Evolutionary conservation across 1,284 basidiomycete genomes (phyloP), one percentile per base, ranked within the genome.

Genomic region (Papiliotrema laurentii): DNA sequence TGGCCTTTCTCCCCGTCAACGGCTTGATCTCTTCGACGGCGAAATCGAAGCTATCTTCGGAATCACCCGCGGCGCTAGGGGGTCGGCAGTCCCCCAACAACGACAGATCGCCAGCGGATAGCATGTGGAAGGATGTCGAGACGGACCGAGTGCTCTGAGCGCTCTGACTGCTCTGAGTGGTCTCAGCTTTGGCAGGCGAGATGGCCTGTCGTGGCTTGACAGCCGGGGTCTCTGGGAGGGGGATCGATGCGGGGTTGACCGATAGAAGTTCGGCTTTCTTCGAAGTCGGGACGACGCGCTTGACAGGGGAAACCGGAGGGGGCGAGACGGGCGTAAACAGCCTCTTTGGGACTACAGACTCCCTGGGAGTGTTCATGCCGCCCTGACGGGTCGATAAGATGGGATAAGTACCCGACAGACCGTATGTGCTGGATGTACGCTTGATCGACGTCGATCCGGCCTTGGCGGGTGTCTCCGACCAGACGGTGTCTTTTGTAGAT

Each of bases 11-110:
- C 7, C n/a, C 24, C 5, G 43, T 45, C 4, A 47, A 26, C 31
- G 51, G 43, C 22, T 48, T 36, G 13, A 53, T 45, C 26, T 33
- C n/a, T 10, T 46, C 48, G 14, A 54, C 45, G 2, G 35, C 45
- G 36, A 54, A 47, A 31, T 50, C 49, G 22, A 54, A 44, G 16
- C 36, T 43, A 16, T 55, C 46, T 24, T 53, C 47, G 5, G 18
- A 16, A 37, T 34, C 28, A 16, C 30, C 38, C 33, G 39, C 9
- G 2, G 35, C 21, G 3, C 33, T 52, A 1, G 50, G 47, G 4
- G 41, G 41, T 33, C 41, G 41, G 33, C 30, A 44, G 27, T 53
- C 47, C 13, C 30, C 47, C 18, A 53, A 43, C 44, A 53, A 22
- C 4, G 51, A 53, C 19, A n/a, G 33, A 7, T 49, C 48, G 18